Percentiles rank a stretch among this genome's conserved stretches.
These are phyloP conservation scores for Colletotrichum scovillei DNA, from an alignment of 2,329 filamentous ascomycete genomes.

Conservation along the genomic window DNA sequence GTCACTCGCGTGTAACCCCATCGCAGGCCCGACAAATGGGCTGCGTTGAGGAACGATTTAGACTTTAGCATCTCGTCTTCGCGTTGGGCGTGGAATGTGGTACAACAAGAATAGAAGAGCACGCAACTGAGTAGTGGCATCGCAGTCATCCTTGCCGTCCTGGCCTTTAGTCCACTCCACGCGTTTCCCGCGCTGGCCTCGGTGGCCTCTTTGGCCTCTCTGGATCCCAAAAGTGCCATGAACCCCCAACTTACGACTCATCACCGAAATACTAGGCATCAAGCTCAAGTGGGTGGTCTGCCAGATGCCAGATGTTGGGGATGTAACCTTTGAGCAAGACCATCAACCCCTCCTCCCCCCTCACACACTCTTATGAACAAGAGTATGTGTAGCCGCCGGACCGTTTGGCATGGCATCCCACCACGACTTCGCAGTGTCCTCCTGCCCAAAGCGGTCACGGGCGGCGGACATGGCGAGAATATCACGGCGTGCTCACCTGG, in stretches of 20 bases:
- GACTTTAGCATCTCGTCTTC: conserved; percentile 22
- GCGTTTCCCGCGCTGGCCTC: background rate
- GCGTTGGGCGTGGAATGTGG: conserved; percentile 3
- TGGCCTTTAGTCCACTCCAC: background rate
- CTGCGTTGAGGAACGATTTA: conserved; percentile 2
- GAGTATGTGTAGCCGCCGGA: background rate
- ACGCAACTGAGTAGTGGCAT: background rate
- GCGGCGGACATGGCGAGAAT: conserved; percentile 21
- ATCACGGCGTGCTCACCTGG: conserved; percentile 20
- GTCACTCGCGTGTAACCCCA: conserved; percentile 28
- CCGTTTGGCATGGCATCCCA: background rate
- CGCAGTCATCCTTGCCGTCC: background rate
- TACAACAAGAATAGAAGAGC: conserved; percentile 6
- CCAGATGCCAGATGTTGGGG: background rate
- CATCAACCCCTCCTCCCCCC: no score
- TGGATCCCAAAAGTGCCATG: background rate
- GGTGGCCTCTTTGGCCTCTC: background rate
- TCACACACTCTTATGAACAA: background rate
- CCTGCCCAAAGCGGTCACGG: conserved; percentile 15
- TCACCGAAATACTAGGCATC: background rate
- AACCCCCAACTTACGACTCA: background rate
- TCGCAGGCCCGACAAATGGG: conserved; percentile 5
- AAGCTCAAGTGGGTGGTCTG: background rate
- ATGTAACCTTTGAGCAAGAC: background rate
- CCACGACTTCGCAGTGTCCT: conserved; percentile 1